Base-by-base conservation (phyloP, 495 filamentous ascomycete species). In the Penicillium pancosmium region DNA sequence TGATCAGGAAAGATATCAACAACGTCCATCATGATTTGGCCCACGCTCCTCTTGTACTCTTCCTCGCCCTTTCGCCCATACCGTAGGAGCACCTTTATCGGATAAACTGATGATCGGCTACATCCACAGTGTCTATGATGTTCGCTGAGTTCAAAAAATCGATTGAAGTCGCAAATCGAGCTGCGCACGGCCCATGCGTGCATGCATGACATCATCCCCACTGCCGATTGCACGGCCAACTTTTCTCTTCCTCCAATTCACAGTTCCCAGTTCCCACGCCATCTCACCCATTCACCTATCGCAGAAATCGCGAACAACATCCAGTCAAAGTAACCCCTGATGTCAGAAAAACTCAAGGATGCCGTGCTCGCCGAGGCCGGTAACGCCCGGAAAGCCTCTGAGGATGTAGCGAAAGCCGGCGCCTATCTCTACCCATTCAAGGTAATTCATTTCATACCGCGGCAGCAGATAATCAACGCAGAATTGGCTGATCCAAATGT, bases 381-480 rank as follows among this genome's bases (percentile, higher is more conserved):
- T 3, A 66, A 62, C 6, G 59, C 72, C 58, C 81, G 73, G 52
- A 60, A 65, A 16, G 71, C 88, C 11, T 72, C 89, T 16, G 69
- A 79, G 15, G 85, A 88, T 60, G 87, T 91, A 21, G 83, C 84
- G 34, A 83, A 73, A 59, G 93, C 91, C 51, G 82, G 85, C 18
- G 84, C 91, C n/a, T 96, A 93, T 68, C 64, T 93, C 50, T 96
- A 96, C 75, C 92, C 92, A 44, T 77, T 96, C 66, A 91, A 90
- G 77, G 91, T 89, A 75, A 46, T 7, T 27, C 35, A 12, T 36
- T 19, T n/a, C 21, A n/a, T 33, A 33, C 43, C 27, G 7, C 2
- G 4, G 27, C 27, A 31, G 8, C 8, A 31, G 0, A 31, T 6
- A 31, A 31, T 31, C 27, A 8, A 31, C 8, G 27, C 27, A 31